A percentile compares a stretch with the other conserved stretches of the same genome.
These are phyloP conservation scores for Daldinia eschscholtzii DNA, from an alignment of 2,329 filamentous ascomycete genomes.

Conservation along the genomic window DNA sequence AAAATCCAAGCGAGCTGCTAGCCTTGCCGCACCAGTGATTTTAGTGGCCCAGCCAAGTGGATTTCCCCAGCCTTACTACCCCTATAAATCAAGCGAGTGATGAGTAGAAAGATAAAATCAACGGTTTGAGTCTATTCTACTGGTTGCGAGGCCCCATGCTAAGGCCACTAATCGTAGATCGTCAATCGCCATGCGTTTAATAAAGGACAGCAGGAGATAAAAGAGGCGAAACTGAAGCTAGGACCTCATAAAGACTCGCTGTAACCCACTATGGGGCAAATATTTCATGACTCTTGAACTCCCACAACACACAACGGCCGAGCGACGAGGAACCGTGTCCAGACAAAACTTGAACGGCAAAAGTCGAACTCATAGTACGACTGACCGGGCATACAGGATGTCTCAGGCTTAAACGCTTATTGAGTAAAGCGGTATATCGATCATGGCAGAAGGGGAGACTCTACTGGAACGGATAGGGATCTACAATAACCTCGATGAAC, in stretches of 20 bases:
- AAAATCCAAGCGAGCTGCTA: slow-evolving; percentile 20
- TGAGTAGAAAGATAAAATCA: background rate
- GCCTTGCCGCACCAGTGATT: slow-evolving; percentile 26
- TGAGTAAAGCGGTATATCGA: background rate
- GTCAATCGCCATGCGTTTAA: background rate
- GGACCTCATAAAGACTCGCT: slow-evolving; percentile 12
- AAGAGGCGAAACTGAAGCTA: background rate
- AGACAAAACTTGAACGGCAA: background rate
- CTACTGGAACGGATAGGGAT: slow-evolving; percentile 34
- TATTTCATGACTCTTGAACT: background rate
- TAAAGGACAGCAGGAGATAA: background rate
- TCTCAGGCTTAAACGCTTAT: background rate
- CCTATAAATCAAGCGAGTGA: slow-evolving; percentile 5
- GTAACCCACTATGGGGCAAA: background rate
- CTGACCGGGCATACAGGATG: background rate
- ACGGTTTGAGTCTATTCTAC: slow-evolving; percentile 6
- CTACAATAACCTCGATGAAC: slow-evolving; percentile 43
- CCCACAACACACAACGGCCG: background rate
- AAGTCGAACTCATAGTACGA: background rate
- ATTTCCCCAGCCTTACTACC: slow-evolving; percentile 15
- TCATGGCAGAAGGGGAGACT: slow-evolving; percentile 33
- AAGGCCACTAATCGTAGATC: background rate
- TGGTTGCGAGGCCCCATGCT: slow-evolving; percentile 1
- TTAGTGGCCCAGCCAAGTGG: slow-evolving; percentile 17
- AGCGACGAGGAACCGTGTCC: background rate